phyloP scores from a whole-genome alignment of 768 basidiomycete species.

The Termitomyces eurrhizus region DNA sequence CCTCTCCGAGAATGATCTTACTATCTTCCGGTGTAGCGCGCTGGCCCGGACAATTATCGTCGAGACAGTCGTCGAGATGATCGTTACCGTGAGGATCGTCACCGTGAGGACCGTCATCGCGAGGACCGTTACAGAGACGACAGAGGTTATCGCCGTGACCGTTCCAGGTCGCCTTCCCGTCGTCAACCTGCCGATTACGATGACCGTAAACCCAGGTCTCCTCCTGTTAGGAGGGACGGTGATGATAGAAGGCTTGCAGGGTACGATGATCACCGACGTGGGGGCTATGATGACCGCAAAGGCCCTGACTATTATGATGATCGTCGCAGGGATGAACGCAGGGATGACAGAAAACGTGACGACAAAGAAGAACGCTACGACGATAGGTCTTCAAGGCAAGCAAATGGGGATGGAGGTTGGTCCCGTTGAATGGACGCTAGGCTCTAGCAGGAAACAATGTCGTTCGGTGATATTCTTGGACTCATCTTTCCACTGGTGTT shows the following conservation, averaged over 20 bases:
- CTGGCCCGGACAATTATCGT: constrained; percentile 69
- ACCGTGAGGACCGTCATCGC: constrained; percentile 53
- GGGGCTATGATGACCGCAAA: constrained; percentile 80
- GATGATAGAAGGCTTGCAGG: constrained; percentile 88
- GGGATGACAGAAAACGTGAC: constrained; percentile 78
- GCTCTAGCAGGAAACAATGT: constrained; percentile 33
- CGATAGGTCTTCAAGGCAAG: constrained; percentile 66
- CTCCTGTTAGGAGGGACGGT: constrained; percentile 73
- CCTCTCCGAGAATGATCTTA: constrained; percentile 3
- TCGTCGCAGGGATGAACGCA: constrained; percentile 81
- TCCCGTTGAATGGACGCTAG: constrained; percentile 53
- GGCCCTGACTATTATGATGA: constrained; percentile 84
- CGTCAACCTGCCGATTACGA: constrained; percentile 54
- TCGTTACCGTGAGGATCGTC: constrained; percentile 47
- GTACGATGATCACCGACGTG: constrained; percentile 88
- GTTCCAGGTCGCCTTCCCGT: constrained; percentile 80
- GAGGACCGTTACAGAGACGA: constrained; percentile 58
- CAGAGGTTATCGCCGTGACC: constrained; percentile 65
- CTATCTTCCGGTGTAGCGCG: constrained; percentile 40
- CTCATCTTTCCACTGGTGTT: constrained; percentile 43
- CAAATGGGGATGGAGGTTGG: constrained; percentile 79
- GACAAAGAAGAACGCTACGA: constrained; percentile 82
- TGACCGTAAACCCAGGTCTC: constrained; percentile 79
- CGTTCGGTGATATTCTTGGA: constrained; percentile 42
- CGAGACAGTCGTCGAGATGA: constrained; percentile 71